Evolutionary conservation across 2,329 filamentous ascomycete species (phyloP).

Genomic region (Phialophora tarda): DNA sequence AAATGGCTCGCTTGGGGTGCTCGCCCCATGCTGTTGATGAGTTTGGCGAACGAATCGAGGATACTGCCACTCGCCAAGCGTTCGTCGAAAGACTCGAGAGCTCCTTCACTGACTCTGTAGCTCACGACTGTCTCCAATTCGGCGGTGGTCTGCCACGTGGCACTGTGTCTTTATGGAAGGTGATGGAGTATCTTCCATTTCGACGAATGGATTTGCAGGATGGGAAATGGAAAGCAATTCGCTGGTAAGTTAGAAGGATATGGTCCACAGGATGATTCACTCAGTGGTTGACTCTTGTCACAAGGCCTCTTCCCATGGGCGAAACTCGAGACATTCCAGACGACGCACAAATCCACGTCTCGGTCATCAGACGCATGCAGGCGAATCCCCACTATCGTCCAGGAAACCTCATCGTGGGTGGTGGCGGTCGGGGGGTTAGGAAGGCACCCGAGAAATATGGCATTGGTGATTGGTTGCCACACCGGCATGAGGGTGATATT

Average conservation of each 20-base stretch:
- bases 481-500: slow-evolving; percentile 67
- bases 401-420: slow-evolving; percentile 79
- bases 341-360: slow-evolving; percentile 72
- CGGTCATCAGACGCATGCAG: slow-evolving; percentile 74
- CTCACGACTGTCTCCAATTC: slow-evolving; percentile 75
- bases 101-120: slow-evolving; percentile 54
- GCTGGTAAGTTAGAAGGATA: slow-evolving; percentile 57
- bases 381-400: slow-evolving; percentile 69
- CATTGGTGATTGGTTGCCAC: slow-evolving; percentile 74
- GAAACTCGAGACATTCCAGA: slow-evolving; percentile 77
- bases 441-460: slow-evolving; percentile 66
- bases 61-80: slow-evolving; percentile 19
- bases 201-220: slow-evolving; percentile 75
- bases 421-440: slow-evolving; percentile 72
- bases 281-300: background rate
- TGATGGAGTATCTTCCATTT: slow-evolving; percentile 84
- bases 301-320: slow-evolving; percentile 71
- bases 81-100: slow-evolving; percentile 65
- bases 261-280: background rate
- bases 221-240: slow-evolving; percentile 71
- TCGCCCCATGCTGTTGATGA: slow-evolving; percentile 48
- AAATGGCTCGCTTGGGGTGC: slow-evolving; percentile 59
- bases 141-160: slow-evolving; percentile 61
- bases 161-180: slow-evolving; percentile 71
- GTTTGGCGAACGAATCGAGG: slow-evolving; percentile 25